These are phyloP conservation scores for Fusarium falciforme DNA, from an alignment of 2,329 filamentous ascomycete species.

Conservation along the genomic window DNA sequence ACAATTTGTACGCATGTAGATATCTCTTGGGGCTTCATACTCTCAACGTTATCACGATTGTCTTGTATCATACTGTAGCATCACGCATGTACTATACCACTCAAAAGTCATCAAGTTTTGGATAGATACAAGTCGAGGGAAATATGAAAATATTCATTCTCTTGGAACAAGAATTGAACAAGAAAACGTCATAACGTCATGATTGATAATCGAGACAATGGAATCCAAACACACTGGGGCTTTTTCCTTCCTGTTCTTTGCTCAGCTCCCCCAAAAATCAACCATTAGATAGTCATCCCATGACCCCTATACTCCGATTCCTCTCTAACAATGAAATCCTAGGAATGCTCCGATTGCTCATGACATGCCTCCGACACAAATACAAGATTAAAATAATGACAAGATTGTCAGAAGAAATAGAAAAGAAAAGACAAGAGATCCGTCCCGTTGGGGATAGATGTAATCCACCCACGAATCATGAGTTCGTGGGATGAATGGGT, in stretches of 20 bases:
- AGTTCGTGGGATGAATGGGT: conserved; percentile 33
- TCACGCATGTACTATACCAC: conserved; percentile 1
- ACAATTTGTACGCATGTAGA: not conserved
- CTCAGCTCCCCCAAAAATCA: conserved; percentile 7
- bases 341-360: conserved; percentile 20
- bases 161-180: not conserved
- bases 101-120: not conserved
- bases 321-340: conserved; percentile 28
- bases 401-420: conserved; percentile 5
- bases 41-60: not conserved
- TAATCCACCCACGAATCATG: conserved; percentile 17
- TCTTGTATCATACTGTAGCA: conserved; percentile 27
- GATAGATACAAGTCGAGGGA: not conserved
- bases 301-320: conserved; percentile 29
- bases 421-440: conserved; percentile 14
- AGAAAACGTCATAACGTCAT: conserved; percentile 35
- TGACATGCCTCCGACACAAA: conserved; percentile 20
- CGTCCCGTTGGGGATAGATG: not conserved
- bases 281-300: conserved; percentile 26
- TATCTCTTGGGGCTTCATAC: not conserved
- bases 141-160: not conserved
- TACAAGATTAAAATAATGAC: conserved; percentile 34
- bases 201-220: conserved; percentile 30
- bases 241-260: conserved; percentile 15
- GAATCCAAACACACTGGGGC: conserved; percentile 15